Evolutionary conservation across 352 stramenopile genomes (phyloP), one percentile per base, ranked within the genome.

Genomic region (Pythium chondricola): DNA sequence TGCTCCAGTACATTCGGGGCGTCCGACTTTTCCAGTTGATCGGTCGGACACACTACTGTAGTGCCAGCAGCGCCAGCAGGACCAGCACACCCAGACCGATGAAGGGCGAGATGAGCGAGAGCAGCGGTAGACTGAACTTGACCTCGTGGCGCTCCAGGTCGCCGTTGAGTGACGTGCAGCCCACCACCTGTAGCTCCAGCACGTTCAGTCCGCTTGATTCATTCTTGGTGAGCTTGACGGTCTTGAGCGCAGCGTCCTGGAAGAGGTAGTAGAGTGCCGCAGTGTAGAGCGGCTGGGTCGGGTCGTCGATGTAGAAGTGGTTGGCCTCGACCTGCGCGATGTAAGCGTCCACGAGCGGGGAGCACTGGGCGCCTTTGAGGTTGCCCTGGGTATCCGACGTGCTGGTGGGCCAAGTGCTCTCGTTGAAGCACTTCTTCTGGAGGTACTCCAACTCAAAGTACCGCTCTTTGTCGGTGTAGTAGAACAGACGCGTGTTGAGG

Each of bases 41-140:
- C 61, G 2, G 54, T 50, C 0, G 71, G 69, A 3, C 58, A 62
- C 13, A 64, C 8, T 14, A 80, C 22, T 16, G 67, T 48, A 0
- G 73, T n/a, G n/a, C n/a, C n/a, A n/a, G n/a, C n/a, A n/a, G n/a
- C n/a, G n/a, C n/a, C n/a, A n/a, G n/a, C 8, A 65, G 22, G 20
- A 75, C 30, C 2, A 83, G 30, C 1, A 78, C 32, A 5, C n/a
- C 51, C 1, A 77, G 56, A 4, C 68, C 71, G 13, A 67, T 48
- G 31, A 71, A 74, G 9, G 71, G 77, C 13, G 68, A 67, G 38
- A 76, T 58, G 1, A 65, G 48, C 6, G 69, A 76, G 25, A 47
- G 61, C 0, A 69, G 18, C 2, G 56, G 56, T 21, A 63, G 53
- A 18, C 36, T 55, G 42, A 58, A 53, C 14, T 45, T 42, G 56